A percentile compares a stretch with the other conserved stretches of the same genome.
Conservation (phyloP, 176 grass and related monocot genomes). For the Saccharum spontaneum region DNA sequence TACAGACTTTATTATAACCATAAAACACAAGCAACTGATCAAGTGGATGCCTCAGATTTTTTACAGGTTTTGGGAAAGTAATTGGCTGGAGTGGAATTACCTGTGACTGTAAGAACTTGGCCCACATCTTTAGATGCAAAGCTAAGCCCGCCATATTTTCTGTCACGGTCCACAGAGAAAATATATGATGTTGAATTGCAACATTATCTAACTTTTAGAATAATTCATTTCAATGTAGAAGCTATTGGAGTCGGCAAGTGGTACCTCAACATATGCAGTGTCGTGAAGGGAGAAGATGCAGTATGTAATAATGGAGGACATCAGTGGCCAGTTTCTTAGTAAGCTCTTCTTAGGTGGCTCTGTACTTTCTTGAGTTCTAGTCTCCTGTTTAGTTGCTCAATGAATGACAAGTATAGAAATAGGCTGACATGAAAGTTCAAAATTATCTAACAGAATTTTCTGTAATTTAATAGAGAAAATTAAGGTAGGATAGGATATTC, state of each 20-base stretch:
- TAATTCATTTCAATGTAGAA: neutral
- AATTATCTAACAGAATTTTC: too few relatives aligned
- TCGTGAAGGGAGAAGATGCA: conserved; percentile 46
- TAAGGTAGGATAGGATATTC: too few relatives aligned
- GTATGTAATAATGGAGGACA: too few relatives aligned
- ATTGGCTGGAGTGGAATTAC: conserved; percentile 24
- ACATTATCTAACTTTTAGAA: neutral
- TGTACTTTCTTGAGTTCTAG: too few relatives aligned
- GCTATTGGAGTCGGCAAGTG: neutral
- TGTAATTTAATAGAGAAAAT: too few relatives aligned
- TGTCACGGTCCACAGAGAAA: conserved; percentile 86
- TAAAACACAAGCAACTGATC: neutral
- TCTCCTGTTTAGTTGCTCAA: too few relatives aligned
- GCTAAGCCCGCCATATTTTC: conserved; percentile 66
- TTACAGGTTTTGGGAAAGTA: neutral
- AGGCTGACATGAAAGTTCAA: too few relatives aligned
- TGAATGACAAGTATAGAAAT: too few relatives aligned
- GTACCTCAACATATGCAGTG: conserved; percentile 64
- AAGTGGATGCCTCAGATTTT: neutral
- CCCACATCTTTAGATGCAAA: conserved; percentile 68
- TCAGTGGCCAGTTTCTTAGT: too few relatives aligned
- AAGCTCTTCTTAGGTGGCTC: too few relatives aligned
- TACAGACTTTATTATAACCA: neutral
- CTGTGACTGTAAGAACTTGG: conserved; percentile 69
- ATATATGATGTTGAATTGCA: conserved; percentile 24